phyloP scores from a whole-genome alignment of 306 rosid species.

The Canavalia gladiata region DNA sequence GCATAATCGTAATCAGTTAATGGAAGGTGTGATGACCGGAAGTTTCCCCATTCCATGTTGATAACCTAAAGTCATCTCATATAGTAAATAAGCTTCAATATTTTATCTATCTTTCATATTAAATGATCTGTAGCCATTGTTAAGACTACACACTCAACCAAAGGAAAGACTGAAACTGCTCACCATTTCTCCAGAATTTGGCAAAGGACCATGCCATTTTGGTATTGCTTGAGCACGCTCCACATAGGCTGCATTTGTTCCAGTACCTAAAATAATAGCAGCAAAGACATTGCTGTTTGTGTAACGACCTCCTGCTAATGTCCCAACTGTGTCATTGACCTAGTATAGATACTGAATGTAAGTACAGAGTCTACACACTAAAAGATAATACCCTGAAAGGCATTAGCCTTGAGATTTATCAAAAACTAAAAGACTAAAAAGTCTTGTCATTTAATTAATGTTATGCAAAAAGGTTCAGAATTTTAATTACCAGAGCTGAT shows the following conservation, averaged over 20 bases:
- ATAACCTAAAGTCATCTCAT: slow-evolving; percentile 66
- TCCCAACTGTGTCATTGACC: slow-evolving; percentile 96
- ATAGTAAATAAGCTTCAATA: slow-evolving; percentile 24
- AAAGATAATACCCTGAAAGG: slow-evolving; percentile 2
- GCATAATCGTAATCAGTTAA: slow-evolving; percentile 79
- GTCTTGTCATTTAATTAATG: slow-evolving; percentile 12
- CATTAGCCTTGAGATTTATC: slow-evolving; percentile 12
- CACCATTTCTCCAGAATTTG: slow-evolving; percentile 92
- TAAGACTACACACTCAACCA: slow-evolving; percentile 32
- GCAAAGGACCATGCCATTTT: slow-evolving; percentile 90
- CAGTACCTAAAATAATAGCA: slow-evolving; percentile 91
- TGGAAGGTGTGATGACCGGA: slow-evolving; percentile 87
- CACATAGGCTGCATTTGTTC: slow-evolving; percentile 94
- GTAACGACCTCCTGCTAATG: slow-evolving; percentile 92
- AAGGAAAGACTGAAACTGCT: slow-evolving; percentile 38
- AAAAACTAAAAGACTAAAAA: slow-evolving; percentile 3
- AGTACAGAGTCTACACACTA: slow-evolving; percentile 38
- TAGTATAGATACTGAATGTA: slow-evolving; percentile 51
- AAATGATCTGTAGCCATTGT: slow-evolving; percentile 26
- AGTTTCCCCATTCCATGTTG: slow-evolving; percentile 99
- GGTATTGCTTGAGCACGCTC: slow-evolving; percentile 92
- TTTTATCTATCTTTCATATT: slow-evolving; percentile 31
- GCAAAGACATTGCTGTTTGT: slow-evolving; percentile 72
- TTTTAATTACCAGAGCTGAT: slow-evolving; percentile 75
- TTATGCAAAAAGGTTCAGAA: slow-evolving; percentile 28